phyloP scores from a whole-genome alignment of 345 rosid genomes.

The Raphanus raphanistrum region DNA sequence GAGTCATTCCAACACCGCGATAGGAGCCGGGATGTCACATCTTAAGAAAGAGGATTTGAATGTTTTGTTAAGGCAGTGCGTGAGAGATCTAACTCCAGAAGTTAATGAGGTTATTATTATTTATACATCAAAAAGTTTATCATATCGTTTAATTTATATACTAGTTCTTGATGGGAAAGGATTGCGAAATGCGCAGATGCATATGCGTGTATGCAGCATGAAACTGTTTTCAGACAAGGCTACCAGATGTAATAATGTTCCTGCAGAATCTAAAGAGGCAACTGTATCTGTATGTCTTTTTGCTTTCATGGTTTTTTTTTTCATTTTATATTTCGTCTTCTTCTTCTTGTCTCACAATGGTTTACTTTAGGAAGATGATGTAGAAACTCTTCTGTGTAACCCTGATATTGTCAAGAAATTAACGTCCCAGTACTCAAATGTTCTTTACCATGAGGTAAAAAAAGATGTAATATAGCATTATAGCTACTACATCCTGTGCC shows the following conservation, averaged over 20 bases:
- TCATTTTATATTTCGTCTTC: neutral
- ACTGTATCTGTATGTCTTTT: slow-evolving; percentile 7
- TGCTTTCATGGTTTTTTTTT: neutral
- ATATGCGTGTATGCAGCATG: slow-evolving; percentile 6
- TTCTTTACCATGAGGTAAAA: slow-evolving; percentile 17
- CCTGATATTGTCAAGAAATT: slow-evolving; percentile 27
- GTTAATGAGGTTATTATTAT: slow-evolving; percentile 52
- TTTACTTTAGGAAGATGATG: slow-evolving; percentile 15
- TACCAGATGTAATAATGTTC: neutral
- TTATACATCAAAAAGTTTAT: neutral
- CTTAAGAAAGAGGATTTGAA: slow-evolving; percentile 46
- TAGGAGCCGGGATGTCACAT: slow-evolving; percentile 50
- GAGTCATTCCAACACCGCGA: slow-evolving; percentile 29
- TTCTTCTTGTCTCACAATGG: neutral
- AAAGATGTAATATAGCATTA: neutral
- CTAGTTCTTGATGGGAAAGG: neutral
- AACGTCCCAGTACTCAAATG: slow-evolving; percentile 11
- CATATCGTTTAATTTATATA: neutral
- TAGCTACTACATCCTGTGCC: neutral
- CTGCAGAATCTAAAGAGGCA: slow-evolving; percentile 7
- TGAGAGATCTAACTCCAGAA: slow-evolving; percentile 44
- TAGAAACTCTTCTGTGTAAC: slow-evolving; percentile 18
- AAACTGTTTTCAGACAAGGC: neutral
- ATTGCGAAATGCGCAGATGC: slow-evolving; percentile 19
- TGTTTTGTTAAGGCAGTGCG: slow-evolving; percentile 49